These are phyloP conservation scores for Podospora didyma DNA, from an alignment of 495 filamentous ascomycete genomes.

Conservation along the genomic window DNA sequence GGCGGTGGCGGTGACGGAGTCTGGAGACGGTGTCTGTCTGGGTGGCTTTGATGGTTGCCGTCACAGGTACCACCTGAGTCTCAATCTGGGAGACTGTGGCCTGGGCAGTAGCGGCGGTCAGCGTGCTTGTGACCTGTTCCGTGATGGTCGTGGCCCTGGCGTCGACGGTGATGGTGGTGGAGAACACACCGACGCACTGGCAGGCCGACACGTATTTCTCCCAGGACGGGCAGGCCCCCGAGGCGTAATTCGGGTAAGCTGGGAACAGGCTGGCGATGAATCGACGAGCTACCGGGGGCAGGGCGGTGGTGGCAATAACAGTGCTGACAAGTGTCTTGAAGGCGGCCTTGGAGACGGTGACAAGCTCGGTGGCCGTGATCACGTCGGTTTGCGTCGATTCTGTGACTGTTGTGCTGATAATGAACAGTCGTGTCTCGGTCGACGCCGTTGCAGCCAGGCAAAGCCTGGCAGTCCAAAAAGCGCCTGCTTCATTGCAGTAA, in stretches of 20 bases:
- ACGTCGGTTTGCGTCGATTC: not conserved
- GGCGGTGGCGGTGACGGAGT: not conserved
- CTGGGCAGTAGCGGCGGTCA: not conserved
- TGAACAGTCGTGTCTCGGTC: constrained; percentile 1
- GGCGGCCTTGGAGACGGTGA: constrained; percentile 1
- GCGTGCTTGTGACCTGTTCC: not conserved
- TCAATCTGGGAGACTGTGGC: too few relatives aligned
- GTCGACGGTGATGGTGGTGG: not conserved
- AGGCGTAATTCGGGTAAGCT: not conserved
- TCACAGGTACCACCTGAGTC: too few relatives aligned
- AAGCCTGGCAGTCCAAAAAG: too few relatives aligned
- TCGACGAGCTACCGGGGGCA: not conserved
- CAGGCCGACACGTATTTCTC: constrained; percentile 11
- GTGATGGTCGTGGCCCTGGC: not conserved
- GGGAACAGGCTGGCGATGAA: not conserved
- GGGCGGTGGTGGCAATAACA: not conserved
- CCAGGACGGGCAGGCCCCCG: constrained; percentile 7
- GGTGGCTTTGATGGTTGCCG: not conserved
- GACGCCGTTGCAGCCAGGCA: too few relatives aligned
- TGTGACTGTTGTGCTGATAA: constrained; percentile 1
- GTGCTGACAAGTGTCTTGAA: constrained; percentile 8
- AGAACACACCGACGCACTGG: constrained; percentile 1
- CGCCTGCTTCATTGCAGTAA: too few relatives aligned
- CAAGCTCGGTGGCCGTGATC: not conserved
- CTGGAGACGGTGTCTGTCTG: not conserved